These are phyloP conservation scores for Fusarium nelsonii DNA, from an alignment of 2,329 filamentous ascomycete species.

Conservation along the genomic window DNA sequence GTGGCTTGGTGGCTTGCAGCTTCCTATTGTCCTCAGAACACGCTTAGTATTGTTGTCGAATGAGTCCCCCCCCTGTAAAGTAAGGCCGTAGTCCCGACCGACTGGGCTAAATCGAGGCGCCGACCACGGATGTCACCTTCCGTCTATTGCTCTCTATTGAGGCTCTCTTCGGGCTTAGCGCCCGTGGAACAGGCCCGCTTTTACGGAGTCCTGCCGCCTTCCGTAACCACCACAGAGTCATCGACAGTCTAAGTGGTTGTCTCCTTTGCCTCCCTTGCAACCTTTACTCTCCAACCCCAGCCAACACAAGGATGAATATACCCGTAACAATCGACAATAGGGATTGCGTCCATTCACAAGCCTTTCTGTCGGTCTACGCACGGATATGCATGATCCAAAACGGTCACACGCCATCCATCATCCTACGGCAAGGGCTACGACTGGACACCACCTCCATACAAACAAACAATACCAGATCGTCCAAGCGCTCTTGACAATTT, in stretches of 20 bases:
- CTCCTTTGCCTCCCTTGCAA: not conserved
- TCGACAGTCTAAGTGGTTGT: slow-evolving; percentile 2
- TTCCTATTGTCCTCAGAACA: slow-evolving; percentile 50
- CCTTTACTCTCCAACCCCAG: slow-evolving; percentile 7
- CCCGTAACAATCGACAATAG: slow-evolving; percentile 27
- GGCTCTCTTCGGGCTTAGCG: slow-evolving; percentile 47
- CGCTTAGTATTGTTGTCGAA: slow-evolving; percentile 52
- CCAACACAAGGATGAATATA: slow-evolving; percentile 17
- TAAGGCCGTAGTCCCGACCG: slow-evolving; percentile 37
- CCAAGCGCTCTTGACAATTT: slow-evolving; percentile 4
- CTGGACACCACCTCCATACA: slow-evolving; percentile 17
- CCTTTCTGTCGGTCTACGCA: not conserved
- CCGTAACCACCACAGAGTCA: slow-evolving; percentile 24
- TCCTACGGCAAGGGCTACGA: slow-evolving; percentile 2
- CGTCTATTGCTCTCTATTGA: slow-evolving; percentile 50
- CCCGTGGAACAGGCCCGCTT: slow-evolving; percentile 43
- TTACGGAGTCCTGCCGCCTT: slow-evolving; percentile 24
- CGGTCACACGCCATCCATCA: slow-evolving; percentile 16
- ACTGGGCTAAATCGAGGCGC: slow-evolving; percentile 36
- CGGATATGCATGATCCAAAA: slow-evolving; percentile 13
- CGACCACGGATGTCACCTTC: slow-evolving; percentile 32
- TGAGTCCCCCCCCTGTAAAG: slow-evolving; percentile 14
- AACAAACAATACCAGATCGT: slow-evolving; percentile 16
- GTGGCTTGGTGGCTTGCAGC: slow-evolving; percentile 30
- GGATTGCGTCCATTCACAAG: not conserved